These are phyloP conservation scores for Phytophthora rubi DNA, from an alignment of 352 stramenopile genomes.

Conservation along the genomic window DNA sequence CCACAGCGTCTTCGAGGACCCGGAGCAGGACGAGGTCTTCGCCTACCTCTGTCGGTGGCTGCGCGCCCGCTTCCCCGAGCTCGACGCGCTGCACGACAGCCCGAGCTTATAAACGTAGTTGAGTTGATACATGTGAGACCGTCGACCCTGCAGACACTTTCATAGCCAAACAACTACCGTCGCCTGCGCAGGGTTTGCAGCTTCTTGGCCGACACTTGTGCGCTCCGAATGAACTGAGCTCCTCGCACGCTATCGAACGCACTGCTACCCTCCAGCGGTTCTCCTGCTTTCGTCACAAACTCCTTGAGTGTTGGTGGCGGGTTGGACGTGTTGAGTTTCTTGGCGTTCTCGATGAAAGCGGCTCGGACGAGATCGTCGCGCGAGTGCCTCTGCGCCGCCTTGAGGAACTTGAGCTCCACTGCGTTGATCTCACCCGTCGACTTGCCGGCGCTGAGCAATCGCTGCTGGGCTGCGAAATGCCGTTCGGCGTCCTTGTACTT, in stretches of 20 bases:
- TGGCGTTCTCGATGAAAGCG: constrained; percentile 19
- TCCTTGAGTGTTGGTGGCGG: constrained; percentile 14
- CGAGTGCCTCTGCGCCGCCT: constrained; percentile 9
- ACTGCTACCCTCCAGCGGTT: neutral
- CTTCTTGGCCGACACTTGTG: constrained; percentile 15
- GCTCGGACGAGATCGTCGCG: constrained; percentile 6
- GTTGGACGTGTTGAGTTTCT: neutral
- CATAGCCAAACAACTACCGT: neutral
- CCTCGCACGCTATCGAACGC: neutral
- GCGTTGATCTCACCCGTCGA: neutral
- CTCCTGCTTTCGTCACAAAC: constrained; percentile 12
- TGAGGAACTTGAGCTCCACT: constrained; percentile 27
- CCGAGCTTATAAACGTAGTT: constrained; percentile 19
- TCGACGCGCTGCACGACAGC: constrained; percentile 5
- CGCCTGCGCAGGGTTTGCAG: constrained; percentile 17
- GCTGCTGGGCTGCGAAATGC: constrained; percentile 22
- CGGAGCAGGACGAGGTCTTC: constrained; percentile 40
- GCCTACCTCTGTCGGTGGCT: constrained; percentile 27
- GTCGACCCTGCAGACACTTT: no score
- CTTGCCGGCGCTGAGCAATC: constrained; percentile 11
- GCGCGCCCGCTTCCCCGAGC: constrained; percentile 17
- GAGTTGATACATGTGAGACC: constrained; percentile 11
- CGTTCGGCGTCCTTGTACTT: constrained; percentile 23
- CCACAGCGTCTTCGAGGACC: constrained; percentile 62
- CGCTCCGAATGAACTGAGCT: constrained; percentile 22